These are phyloP conservation scores for Russula dissimulans DNA, from an alignment of 768 basidiomycete genomes.

Conservation along the genomic window DNA sequence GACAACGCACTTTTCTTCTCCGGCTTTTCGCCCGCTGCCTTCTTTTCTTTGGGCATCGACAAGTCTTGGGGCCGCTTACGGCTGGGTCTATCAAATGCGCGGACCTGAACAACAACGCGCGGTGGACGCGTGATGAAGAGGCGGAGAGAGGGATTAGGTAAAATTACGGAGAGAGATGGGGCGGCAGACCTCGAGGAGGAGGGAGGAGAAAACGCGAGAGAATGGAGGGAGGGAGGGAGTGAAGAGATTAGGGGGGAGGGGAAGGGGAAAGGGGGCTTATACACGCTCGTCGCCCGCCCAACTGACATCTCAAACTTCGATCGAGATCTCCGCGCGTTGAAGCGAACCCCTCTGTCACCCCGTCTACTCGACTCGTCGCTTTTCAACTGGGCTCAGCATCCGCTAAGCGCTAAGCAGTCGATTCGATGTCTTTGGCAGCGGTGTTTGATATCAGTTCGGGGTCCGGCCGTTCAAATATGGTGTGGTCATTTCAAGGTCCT, in stretches of 20 bases:
- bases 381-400: no score
- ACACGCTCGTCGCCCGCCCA: constrained; percentile 7
- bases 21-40: constrained; percentile 17
- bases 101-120: not conserved
- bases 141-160: no score
- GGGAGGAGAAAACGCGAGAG: not conserved
- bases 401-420: no score
- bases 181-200: not conserved
- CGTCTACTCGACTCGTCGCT: not conserved
- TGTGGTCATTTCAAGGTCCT: not conserved
- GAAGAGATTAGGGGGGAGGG: constrained; percentile 22
- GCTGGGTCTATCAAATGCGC: not conserved
- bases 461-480: not conserved
- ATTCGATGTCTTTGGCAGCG: not conserved
- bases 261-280: constrained; percentile 24
- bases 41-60: constrained; percentile 19
- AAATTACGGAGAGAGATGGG: not conserved
- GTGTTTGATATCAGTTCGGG: not conserved
- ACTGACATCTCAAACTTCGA: constrained; percentile 19
- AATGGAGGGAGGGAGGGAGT: constrained; percentile 3
- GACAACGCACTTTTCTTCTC: constrained; percentile 17
- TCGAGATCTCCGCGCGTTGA: constrained; percentile 20
- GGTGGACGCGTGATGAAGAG: not conserved
- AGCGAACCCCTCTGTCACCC: constrained; percentile 13
- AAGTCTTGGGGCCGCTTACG: not conserved